These are phyloP conservation scores for Fusarium sp. DNA, from an alignment of 2,329 filamentous ascomycete genomes.

Conservation along the genomic window DNA sequence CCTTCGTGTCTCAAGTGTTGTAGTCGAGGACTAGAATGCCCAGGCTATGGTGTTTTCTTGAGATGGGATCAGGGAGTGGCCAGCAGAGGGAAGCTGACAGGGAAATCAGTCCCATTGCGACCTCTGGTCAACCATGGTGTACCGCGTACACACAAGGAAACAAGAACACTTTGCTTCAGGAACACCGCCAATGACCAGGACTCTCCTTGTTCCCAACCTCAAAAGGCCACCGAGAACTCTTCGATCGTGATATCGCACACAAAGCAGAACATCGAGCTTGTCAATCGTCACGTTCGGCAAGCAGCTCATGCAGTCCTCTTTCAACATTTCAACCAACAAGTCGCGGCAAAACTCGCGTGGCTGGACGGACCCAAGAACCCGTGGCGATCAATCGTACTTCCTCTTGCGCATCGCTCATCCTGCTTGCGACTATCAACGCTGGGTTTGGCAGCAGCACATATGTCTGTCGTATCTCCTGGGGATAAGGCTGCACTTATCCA, in stretches of 20 bases:
- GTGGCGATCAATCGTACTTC: not conserved
- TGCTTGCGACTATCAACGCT: not conserved
- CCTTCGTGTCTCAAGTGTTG: not conserved
- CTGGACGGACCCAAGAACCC: not conserved
- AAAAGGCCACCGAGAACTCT: not conserved
- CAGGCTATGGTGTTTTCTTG: not conserved
- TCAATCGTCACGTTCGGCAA: not conserved
- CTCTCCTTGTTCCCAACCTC: too few relatives aligned
- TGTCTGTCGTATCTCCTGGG: not conserved
- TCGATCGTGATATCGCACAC: not conserved
- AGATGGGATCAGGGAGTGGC: conserved; percentile 8
- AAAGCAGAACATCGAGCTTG: not conserved
- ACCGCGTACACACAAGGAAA: not conserved
- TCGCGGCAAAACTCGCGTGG: not conserved
- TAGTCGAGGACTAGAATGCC: not conserved
- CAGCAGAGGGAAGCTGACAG: not conserved
- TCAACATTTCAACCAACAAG: not conserved
- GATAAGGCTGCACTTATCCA: not conserved
- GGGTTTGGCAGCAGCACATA: not conserved
- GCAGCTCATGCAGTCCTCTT: not conserved
- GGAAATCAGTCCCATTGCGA: not conserved
- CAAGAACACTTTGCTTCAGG: too few relatives aligned
- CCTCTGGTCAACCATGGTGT: not conserved
- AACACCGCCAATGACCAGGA: fast-evolving
- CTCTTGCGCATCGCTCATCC: not conserved